A percentile compares a stretch with the other conserved stretches of the same genome.
These are phyloP conservation scores for Solanum phureja DNA, from an alignment of 257 asterid genomes.

Conservation along the genomic window DNA sequence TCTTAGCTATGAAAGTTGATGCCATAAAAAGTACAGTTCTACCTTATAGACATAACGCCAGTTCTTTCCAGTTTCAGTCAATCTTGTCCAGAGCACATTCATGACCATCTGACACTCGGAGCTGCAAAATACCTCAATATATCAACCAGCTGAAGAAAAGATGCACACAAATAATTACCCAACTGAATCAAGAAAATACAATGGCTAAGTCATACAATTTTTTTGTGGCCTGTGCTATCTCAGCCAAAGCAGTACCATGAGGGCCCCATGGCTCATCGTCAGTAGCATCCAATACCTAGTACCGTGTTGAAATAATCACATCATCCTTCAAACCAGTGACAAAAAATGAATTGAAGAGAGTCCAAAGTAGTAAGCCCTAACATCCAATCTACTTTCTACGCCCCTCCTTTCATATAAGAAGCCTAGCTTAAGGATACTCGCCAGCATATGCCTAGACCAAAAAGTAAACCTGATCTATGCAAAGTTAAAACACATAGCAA, in stretches of 20 bases:
- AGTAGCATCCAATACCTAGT: slow-evolving; percentile 88
- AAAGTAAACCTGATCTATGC: background rate
- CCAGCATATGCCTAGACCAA: background rate
- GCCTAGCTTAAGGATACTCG: background rate
- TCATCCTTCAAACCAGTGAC: background rate
- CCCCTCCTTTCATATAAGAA: background rate
- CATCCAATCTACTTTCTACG: background rate
- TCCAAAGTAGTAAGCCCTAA: background rate
- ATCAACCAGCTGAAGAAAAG: slow-evolving; percentile 16
- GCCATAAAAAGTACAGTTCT: slow-evolving; percentile 3
- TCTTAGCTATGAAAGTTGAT: background rate
- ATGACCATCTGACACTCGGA: slow-evolving; percentile 79
- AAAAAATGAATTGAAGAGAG: background rate
- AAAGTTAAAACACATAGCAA: background rate
- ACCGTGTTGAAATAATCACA: background rate
- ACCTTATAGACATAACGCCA: slow-evolving; percentile 96
- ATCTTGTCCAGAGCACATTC: slow-evolving; percentile 88
- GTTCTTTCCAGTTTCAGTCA: slow-evolving; percentile 72
- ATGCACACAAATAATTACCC: background rate
- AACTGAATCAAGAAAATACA: background rate
- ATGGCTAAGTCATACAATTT: slow-evolving; percentile 47
- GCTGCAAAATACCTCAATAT: slow-evolving; percentile 43
- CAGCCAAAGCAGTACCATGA: slow-evolving; percentile 91
- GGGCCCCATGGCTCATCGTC: slow-evolving; percentile 99
- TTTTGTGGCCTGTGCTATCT: slow-evolving; percentile 85